These are phyloP conservation scores for Pugionium dolabratum DNA, from an alignment of 345 rosid genomes.

Conservation along the genomic window DNA sequence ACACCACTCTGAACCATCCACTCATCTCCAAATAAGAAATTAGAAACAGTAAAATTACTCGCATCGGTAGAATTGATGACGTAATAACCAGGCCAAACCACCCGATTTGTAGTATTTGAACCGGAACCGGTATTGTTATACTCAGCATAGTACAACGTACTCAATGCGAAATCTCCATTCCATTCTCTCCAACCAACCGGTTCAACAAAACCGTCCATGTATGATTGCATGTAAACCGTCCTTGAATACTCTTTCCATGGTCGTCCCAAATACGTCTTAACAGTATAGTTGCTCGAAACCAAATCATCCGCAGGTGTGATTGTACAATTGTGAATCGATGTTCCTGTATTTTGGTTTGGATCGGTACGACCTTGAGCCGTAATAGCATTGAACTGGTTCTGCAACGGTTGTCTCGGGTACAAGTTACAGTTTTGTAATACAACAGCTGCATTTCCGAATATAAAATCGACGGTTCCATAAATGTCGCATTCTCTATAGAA, in stretches of 20 bases:
- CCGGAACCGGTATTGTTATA: constrained; percentile 67
- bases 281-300: constrained; percentile 47
- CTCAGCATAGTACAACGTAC: constrained; percentile 75
- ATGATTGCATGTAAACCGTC: constrained; percentile 60
- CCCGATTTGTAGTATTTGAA: constrained; percentile 56
- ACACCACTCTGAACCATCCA: constrained; percentile 73
- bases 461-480: constrained; percentile 88
- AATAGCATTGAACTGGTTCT: constrained; percentile 80
- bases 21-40: constrained; percentile 61
- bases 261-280: constrained; percentile 69
- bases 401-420: constrained; percentile 68
- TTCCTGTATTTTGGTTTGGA: constrained; percentile 86
- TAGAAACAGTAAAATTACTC: constrained; percentile 61
- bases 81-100: constrained; percentile 71
- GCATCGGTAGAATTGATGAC: constrained; percentile 63
- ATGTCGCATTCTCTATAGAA: constrained; percentile 86
- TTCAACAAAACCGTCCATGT: constrained; percentile 52
- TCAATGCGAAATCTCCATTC: constrained; percentile 65
- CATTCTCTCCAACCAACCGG: constrained; percentile 78
- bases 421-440: constrained; percentile 76
- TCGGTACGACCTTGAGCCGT: constrained; percentile 86
- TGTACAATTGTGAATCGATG: constrained; percentile 63
- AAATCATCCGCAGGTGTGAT: constrained; percentile 68
- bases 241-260: constrained; percentile 92
- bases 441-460: constrained; percentile 89